Percentiles rank a stretch among this genome's conserved stretches.
Evolutionary conservation across 192 early-diverging fungal genomes (phyloP).

Genomic region (Chytriomyces confervae): DNA sequence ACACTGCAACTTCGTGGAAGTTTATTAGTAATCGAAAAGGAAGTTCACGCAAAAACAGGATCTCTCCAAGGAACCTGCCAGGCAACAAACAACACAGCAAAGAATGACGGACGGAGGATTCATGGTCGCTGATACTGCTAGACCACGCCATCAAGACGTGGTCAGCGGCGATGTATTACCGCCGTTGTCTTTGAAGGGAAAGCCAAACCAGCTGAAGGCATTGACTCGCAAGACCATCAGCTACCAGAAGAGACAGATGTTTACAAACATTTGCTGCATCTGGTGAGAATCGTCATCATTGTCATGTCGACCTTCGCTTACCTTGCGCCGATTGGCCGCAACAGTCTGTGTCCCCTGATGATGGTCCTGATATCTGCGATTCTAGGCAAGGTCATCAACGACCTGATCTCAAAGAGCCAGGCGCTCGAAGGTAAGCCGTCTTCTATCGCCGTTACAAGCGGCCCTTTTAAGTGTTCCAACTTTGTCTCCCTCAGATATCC

Average conservation of each 20-base stretch:
- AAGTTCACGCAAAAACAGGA: too few species aligned
- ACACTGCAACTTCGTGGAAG: too few species aligned
- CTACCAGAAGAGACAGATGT: constrained; percentile 12
- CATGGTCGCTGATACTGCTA: too few species aligned
- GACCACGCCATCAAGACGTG: too few species aligned
- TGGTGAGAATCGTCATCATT: neutral
- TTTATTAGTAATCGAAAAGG: too few species aligned
- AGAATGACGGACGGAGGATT: too few species aligned
- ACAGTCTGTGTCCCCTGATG: constrained; percentile 61
- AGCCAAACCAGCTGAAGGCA: constrained; percentile 35
- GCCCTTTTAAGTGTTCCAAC: constrained; percentile 13
- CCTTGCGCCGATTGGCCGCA: constrained; percentile 9
- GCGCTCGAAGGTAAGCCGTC: neutral
- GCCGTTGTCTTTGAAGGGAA: neutral
- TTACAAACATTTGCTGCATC: constrained; percentile 29
- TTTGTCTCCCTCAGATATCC: constrained; percentile 30
- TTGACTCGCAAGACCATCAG: constrained; percentile 17
- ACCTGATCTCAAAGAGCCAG: constrained; percentile 38
- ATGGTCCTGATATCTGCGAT: constrained; percentile 67
- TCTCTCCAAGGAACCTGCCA: too few species aligned
- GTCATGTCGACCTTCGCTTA: neutral
- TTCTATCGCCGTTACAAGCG: neutral
- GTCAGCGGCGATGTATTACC: too few species aligned
- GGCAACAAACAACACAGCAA: too few species aligned
- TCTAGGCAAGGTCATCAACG: constrained; percentile 51